Conservation (phyloP, 129 eudicot genomes). For the Pseudognaphalium luteoalbum region DNA sequence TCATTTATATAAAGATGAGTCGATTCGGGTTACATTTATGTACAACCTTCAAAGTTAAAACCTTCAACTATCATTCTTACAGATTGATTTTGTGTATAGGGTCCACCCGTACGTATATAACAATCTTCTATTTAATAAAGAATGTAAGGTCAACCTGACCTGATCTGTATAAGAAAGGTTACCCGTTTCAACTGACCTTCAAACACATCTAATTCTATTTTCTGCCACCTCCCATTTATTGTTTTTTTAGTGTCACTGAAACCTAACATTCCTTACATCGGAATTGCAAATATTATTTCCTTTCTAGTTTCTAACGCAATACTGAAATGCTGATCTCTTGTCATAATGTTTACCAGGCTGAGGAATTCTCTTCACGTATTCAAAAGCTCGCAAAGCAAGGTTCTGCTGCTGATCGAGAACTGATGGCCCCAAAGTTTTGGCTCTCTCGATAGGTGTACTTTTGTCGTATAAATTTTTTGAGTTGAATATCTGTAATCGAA, state of each 20-base stretch:
- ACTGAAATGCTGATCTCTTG: slow-evolving; percentile 13
- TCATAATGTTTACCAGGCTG: slow-evolving; percentile 55
- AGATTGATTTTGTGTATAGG: not conserved
- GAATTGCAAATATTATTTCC: not conserved
- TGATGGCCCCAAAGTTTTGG: slow-evolving; percentile 68
- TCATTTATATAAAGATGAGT: not conserved
- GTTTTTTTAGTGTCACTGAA: not conserved
- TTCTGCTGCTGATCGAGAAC: slow-evolving; percentile 71
- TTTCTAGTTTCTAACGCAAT: not conserved
- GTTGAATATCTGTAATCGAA: not conserved
- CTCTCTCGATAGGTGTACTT: slow-evolving; percentile 34
- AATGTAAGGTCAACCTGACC: not conserved
- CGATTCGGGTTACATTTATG: not conserved
- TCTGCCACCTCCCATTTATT: not conserved
- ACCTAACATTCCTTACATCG: not conserved
- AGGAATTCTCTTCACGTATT: slow-evolving; percentile 84
- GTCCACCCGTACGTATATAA: not conserved
- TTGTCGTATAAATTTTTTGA: slow-evolving; percentile 14
- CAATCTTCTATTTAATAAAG: not conserved
- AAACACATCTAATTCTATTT: too few species aligned
- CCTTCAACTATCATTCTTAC: not conserved
- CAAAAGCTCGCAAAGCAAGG: slow-evolving; percentile 86
- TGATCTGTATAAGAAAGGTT: not conserved
- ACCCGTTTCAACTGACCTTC: not conserved
- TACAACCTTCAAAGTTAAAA: not conserved